Percentiles rank a stretch among this genome's conserved stretches.
Conservation (phyloP, 2,329 filamentous ascomycete genomes). For the Trichophyton benhamiae region DNA sequence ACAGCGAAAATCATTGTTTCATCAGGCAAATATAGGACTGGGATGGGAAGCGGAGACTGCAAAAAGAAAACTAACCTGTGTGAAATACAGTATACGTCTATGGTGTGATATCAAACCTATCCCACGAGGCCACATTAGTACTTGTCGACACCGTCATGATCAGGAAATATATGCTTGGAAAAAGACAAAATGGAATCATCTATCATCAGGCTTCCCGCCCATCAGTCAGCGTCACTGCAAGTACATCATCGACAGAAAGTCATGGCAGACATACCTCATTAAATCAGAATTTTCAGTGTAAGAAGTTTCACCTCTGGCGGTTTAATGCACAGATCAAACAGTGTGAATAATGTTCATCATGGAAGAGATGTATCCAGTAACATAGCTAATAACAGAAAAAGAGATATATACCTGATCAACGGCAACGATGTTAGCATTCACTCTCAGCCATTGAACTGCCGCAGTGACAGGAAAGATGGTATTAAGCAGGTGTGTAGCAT, state of each 20-base stretch:
- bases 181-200: slow-evolving; percentile 21
- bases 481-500: neutral
- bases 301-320: slow-evolving; percentile 40
- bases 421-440: slow-evolving; percentile 5
- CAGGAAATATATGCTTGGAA: neutral
- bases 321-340: slow-evolving; percentile 50
- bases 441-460: slow-evolving; percentile 14
- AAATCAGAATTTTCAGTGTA: slow-evolving; percentile 59
- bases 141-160: neutral
- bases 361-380: slow-evolving; percentile 27
- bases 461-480: neutral
- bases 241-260: slow-evolving; percentile 9
- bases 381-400: slow-evolving; percentile 13
- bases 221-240: slow-evolving; percentile 23
- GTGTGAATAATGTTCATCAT: slow-evolving; percentile 63
- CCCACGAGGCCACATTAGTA: neutral
- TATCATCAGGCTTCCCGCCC: slow-evolving; percentile 28
- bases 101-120: neutral
- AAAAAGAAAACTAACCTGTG: slow-evolving; percentile 9
- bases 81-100: neutral
- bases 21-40: slow-evolving; percentile 35
- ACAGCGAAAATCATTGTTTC: slow-evolving; percentile 50
- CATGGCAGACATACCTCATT: slow-evolving; percentile 43
- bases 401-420: slow-evolving; percentile 6
- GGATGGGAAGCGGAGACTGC: slow-evolving; percentile 6